These are phyloP conservation scores for Hymenochaete sp. DNA, from an alignment of 1,284 basidiomycete species.

Conservation along the genomic window DNA sequence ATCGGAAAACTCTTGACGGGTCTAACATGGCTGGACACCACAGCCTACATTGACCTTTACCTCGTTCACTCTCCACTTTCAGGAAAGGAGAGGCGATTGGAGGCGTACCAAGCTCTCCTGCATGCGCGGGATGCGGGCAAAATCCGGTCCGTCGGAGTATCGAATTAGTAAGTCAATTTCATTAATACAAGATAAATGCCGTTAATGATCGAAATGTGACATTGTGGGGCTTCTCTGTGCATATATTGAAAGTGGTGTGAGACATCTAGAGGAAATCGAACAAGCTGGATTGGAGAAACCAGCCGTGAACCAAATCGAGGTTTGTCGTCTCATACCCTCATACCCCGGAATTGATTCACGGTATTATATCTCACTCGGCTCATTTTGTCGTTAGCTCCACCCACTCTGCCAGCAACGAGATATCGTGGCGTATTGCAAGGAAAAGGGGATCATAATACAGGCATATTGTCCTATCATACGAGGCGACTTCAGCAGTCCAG, in stretches of 20 bases:
- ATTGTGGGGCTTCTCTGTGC: background rate
- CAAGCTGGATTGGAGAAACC: conserved; percentile 34
- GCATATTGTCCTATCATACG: conserved; percentile 47
- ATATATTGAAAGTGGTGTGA: conserved; percentile 30
- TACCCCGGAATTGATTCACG: background rate
- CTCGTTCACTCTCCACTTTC: conserved; percentile 43
- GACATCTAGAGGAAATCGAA: conserved; percentile 42
- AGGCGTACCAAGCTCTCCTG: conserved; percentile 35
- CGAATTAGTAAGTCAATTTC: conserved; percentile 38
- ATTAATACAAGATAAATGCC: too few species aligned
- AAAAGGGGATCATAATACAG: conserved; percentile 38
- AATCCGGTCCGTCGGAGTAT: conserved; percentile 45
- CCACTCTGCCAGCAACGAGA: conserved; percentile 46
- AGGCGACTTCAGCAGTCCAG: conserved; percentile 34
- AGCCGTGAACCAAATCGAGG: conserved; percentile 43
- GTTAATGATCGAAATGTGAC: background rate
- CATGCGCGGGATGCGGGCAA: conserved; percentile 39
- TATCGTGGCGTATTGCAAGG: conserved; percentile 41
- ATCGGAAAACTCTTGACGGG: too few species aligned
- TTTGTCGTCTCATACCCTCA: conserved; percentile 5
- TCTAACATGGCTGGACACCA: too few species aligned
- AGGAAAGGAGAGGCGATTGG: conserved; percentile 32
- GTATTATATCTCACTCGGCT: background rate
- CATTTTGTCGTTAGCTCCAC: conserved; percentile 30
- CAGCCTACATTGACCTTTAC: conserved; percentile 48